A percentile compares a stretch with the other conserved stretches of the same genome.
phyloP scores from a whole-genome alignment of 768 basidiomycete species.

The Paxillus rubicundulus region DNA sequence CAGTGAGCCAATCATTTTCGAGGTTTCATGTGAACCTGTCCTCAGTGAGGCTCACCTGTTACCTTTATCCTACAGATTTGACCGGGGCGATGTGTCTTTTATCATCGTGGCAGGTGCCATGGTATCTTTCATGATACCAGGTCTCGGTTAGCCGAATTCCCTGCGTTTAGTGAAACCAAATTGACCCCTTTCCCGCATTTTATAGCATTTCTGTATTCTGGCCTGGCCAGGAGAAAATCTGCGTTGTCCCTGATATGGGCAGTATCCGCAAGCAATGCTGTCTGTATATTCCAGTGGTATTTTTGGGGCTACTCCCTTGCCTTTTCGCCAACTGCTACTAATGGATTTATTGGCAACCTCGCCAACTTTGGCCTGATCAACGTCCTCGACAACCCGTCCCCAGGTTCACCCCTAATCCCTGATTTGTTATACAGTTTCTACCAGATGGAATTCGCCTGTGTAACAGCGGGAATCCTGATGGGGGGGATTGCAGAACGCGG shows the following conservation, averaged over 20 bases:
- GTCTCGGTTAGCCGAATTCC: slow-evolving; percentile 47
- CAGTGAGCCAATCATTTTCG: slow-evolving; percentile 23
- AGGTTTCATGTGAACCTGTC: neutral
- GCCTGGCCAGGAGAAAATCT: slow-evolving; percentile 67
- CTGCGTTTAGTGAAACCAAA: slow-evolving; percentile 1
- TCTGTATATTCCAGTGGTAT: slow-evolving; percentile 81
- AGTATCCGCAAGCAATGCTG: slow-evolving; percentile 67
- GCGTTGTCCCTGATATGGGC: slow-evolving; percentile 75
- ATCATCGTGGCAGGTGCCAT: slow-evolving; percentile 66
- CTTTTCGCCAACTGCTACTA: slow-evolving; percentile 74
- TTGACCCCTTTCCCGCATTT: neutral
- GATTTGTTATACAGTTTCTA: slow-evolving; percentile 82
- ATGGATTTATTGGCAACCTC: slow-evolving; percentile 79
- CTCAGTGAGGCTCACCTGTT: slow-evolving; percentile 2
- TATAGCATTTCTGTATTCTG: slow-evolving; percentile 71
- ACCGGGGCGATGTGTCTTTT: slow-evolving; percentile 70
- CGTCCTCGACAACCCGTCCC: slow-evolving; percentile 70
- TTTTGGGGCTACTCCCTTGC: slow-evolving; percentile 83
- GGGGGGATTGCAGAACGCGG: slow-evolving; percentile 87
- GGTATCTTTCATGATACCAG: slow-evolving; percentile 78
- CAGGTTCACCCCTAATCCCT: slow-evolving; percentile 79
- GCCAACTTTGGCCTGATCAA: slow-evolving; percentile 71
- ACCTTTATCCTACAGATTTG: slow-evolving; percentile 44
- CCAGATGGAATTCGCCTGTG: slow-evolving; percentile 84
- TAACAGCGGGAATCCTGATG: slow-evolving; percentile 74